A percentile compares a stretch with the other conserved stretches of the same genome.
Conservation (phyloP, 441 rosid species). For the Geranium incanum region DNA sequence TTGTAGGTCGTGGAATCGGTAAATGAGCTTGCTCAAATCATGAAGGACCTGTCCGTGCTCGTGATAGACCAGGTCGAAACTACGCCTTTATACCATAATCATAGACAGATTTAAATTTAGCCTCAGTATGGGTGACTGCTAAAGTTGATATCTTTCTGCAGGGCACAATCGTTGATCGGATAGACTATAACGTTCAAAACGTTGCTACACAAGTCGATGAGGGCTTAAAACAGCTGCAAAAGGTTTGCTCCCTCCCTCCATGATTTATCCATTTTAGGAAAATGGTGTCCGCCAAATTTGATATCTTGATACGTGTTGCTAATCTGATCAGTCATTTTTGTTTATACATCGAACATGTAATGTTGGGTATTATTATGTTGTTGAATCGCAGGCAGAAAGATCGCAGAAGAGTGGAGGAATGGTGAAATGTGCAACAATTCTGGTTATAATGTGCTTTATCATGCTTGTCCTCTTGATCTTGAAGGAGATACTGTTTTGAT, state of each 20-base stretch:
- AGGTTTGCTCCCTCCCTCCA: not conserved
- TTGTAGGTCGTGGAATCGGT: not conserved
- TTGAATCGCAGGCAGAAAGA: not conserved
- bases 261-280: too few relatives aligned
- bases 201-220: conserved; percentile 1
- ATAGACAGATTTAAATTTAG: not conserved
- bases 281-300: not conserved
- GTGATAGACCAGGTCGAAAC: not conserved
- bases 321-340: not conserved
- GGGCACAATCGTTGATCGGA: not conserved
- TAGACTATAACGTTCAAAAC: conserved; percentile 3
- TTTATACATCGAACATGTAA: too few relatives aligned
- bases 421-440: not conserved
- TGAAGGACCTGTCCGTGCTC: too few relatives aligned
- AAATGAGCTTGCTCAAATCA: too few relatives aligned
- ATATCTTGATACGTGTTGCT: not conserved
- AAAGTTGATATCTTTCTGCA: not conserved
- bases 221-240: conserved; percentile 4
- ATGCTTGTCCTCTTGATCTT: conserved; percentile 5
- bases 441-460: conserved; percentile 5
- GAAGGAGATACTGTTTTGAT: conserved; percentile 3
- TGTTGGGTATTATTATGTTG: not conserved
- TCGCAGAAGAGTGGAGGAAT: not conserved
- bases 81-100: not conserved
- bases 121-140: not conserved